Conservation (phyloP, 192 early-diverging fungal species). For the Coemansia sp. region DNA sequence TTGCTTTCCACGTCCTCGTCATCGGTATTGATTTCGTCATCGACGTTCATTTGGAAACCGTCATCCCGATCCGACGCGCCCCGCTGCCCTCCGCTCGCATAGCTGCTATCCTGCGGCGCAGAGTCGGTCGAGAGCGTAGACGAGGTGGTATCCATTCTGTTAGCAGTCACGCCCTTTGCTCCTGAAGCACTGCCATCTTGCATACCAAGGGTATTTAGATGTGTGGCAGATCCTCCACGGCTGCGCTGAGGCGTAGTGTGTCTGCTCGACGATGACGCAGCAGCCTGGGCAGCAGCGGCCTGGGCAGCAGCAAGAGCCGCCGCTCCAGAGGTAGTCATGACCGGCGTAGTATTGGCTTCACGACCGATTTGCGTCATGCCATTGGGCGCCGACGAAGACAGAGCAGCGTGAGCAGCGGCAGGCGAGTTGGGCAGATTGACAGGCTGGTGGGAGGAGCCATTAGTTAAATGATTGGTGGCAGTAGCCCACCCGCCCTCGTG, state of each 20-base stretch:
- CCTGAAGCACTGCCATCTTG: background rate
- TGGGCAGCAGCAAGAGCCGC: constrained; percentile 52
- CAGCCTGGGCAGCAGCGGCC: constrained; percentile 25
- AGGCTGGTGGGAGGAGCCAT: background rate
- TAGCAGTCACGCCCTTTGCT: background rate
- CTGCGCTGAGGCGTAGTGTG: constrained; percentile 50
- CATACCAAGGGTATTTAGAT: constrained; percentile 6
- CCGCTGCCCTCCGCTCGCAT: background rate
- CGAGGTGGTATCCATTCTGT: constrained; percentile 20
- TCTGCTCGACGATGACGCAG: constrained; percentile 26
- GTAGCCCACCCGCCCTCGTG: constrained; percentile 14
- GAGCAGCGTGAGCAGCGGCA: background rate
- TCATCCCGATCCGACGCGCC: background rate
- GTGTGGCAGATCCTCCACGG: constrained; percentile 33
- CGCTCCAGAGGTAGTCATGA: constrained; percentile 50
- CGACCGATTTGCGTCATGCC: background rate
- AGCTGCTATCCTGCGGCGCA: background rate
- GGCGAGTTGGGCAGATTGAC: background rate
- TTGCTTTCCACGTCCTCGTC: constrained; percentile 34
- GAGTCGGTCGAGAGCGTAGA: background rate
- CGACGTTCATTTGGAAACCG: constrained; percentile 29
- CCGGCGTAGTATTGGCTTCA: constrained; percentile 21
- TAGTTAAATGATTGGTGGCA: background rate
- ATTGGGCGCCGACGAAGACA: background rate
- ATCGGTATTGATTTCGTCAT: constrained; percentile 15